Base-by-base conservation (phyloP, 306 rosid species). In the Vigna unguiculata region DNA sequence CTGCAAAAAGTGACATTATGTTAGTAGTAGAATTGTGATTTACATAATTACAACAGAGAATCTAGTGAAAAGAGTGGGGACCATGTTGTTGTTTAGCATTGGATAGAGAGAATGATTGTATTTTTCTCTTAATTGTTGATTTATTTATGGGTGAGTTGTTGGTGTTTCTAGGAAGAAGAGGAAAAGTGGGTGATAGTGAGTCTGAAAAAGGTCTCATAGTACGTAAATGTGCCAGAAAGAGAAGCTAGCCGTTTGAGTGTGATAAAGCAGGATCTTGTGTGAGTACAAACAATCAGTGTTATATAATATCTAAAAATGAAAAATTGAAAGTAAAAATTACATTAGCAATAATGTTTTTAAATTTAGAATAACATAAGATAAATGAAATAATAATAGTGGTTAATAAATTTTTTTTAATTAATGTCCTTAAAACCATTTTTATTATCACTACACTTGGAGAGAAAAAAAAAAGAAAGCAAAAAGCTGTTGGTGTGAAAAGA, bases 211-310 rank as follows among this genome's bases (percentile, higher is more conserved):
- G 14, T 7, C 0, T 0, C 38, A 68, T 1, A 12, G 83, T 72
- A 58, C 83, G 22, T 8, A 30, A 2, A 19, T 45, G 4, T 17
- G 16, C 9, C 72, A 40, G 75, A 40, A 74, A 43, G 59, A 14
- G 17, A 69, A 79, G 36, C 4, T 67, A 73, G 83, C 77, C 86
- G 86, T 83, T 83, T 72, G 81, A 32, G 60, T 45, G 60, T 45
- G n/a, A 40, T 47, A 36, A 78, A 40, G 16, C 22, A 55, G 45
- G 47, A 51, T 69, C 46, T 4, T 40, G 62, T 36, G 2, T 6
- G 36, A 32, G 34, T 34, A 70, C 62, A 12, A 16, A 20, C 1
- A 24, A 34, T 6, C 40, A 34, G 2, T 7, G 9, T 34, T 34
- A 34, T 34, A 34, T 8, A 1, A 38, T 9, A 38, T 53, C 59